A percentile compares a stretch with the other conserved stretches of the same genome.
phyloP scores from a whole-genome alignment of 257 asterid species.

The Petunia secreta region DNA sequence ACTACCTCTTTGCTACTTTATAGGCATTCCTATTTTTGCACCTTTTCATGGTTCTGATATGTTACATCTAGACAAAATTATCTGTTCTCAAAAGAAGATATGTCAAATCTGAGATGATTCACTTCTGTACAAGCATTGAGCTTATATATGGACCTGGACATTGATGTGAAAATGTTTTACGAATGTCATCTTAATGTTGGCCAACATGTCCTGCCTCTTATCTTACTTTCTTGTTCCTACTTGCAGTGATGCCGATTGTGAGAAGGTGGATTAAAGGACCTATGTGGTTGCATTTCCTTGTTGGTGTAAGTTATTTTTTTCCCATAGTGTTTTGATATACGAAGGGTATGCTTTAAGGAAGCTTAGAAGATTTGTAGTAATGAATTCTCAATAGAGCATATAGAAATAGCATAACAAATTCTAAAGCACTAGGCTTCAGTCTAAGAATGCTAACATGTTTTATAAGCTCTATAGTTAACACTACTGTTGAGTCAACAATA shows the following conservation, averaged over 20 bases:
- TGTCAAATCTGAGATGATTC: background rate
- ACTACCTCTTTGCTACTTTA: background rate
- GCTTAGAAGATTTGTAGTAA: background rate
- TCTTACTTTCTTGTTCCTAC: slow-evolving; percentile 8
- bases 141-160: background rate
- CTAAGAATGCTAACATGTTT: background rate
- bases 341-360: background rate
- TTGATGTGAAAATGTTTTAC: background rate
- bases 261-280: slow-evolving; percentile 83
- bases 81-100: background rate
- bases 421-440: background rate
- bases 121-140: background rate
- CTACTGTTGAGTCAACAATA: background rate
- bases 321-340: background rate
- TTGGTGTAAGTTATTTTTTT: slow-evolving; percentile 67
- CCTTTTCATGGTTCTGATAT: background rate
- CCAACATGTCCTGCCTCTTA: background rate
- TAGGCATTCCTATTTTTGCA: background rate
- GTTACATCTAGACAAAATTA: background rate
- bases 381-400: background rate
- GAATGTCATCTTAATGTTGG: background rate
- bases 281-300: slow-evolving; percentile 85
- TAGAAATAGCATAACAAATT: background rate
- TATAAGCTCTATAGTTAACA: background rate
- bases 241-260: slow-evolving; percentile 85